Conservation (phyloP, 352 stramenopile species). For the Phytopythium cucurbitacearum region DNA sequence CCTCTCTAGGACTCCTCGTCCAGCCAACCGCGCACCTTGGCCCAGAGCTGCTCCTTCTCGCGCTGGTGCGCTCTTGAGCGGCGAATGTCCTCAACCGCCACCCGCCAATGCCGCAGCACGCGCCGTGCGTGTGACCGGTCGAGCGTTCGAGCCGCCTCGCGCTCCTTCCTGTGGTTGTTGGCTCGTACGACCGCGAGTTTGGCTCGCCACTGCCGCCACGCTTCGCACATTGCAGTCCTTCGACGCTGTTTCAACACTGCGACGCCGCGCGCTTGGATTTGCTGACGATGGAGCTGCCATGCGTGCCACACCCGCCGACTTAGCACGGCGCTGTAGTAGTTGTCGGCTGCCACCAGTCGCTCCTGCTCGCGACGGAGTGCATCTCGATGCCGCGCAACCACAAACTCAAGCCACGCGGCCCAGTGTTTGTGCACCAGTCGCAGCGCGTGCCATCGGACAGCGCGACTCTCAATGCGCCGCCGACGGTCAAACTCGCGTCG, state of each 20-base stretch:
- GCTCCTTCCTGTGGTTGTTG: conserved; percentile 10
- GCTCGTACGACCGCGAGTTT: conserved; percentile 7
- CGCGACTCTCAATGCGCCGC: not conserved
- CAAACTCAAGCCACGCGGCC: conserved; percentile 32
- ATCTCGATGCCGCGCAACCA: conserved; percentile 14
- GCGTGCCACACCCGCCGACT: conserved; percentile 12
- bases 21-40: conserved; percentile 61
- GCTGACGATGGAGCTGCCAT: conserved; percentile 14
- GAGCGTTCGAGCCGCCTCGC: conserved; percentile 6
- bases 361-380: conserved; percentile 18
- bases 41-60: conserved; percentile 58
- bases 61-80: conserved; percentile 18
- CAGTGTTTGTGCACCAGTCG: conserved; percentile 35
- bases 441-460: conserved; percentile 32
- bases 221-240: conserved; percentile 23
- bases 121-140: conserved; percentile 11
- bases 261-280: conserved; percentile 12
- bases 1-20: conserved; percentile 23
- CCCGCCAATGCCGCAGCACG: conserved; percentile 28
- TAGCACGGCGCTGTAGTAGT: conserved; percentile 12
- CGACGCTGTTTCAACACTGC: conserved; percentile 24
- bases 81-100: conserved; percentile 18
- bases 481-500: conserved; percentile 12
- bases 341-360: conserved; percentile 14
- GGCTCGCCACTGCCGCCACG: conserved; percentile 25